Evolutionary conservation across 2,329 filamentous ascomycete genomes (phyloP).

Genomic region (Endoconidiophora polonica): DNA sequence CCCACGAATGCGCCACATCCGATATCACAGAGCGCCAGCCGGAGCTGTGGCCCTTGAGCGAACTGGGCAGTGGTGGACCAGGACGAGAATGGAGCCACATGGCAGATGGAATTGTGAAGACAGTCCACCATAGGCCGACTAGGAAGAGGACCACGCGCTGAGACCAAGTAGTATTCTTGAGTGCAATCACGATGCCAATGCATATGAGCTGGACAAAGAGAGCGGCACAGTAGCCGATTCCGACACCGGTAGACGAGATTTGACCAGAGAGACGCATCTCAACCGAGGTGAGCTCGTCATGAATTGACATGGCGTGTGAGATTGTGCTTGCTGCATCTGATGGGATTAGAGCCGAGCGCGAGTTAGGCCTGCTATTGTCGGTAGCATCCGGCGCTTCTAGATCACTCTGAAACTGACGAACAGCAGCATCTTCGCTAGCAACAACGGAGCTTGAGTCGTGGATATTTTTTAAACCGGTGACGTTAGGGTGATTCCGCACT

Average conservation of each 20-base stretch:
- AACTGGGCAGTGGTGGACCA: slow-evolving; percentile 55
- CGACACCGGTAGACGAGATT: slow-evolving; percentile 84
- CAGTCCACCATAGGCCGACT: slow-evolving; percentile 81
- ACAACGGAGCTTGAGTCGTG: neutral
- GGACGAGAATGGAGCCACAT: slow-evolving; percentile 78
- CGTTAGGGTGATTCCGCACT: slow-evolving; percentile 63
- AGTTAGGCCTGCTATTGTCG: slow-evolving; percentile 19
- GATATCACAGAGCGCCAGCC: slow-evolving; percentile 24
- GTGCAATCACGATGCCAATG: slow-evolving; percentile 57
- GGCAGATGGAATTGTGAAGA: slow-evolving; percentile 77
- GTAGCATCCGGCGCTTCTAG: slow-evolving; percentile 8
- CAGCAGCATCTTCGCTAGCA: neutral
- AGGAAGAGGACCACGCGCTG: slow-evolving; percentile 74
- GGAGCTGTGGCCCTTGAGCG: slow-evolving; percentile 18
- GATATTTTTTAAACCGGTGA: slow-evolving; percentile 5
- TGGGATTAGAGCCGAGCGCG: slow-evolving; percentile 31
- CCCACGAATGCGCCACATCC: slow-evolving; percentile 76
- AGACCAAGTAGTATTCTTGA: slow-evolving; percentile 66
- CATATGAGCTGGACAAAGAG: slow-evolving; percentile 69
- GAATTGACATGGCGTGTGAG: slow-evolving; percentile 1
- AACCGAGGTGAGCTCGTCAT: slow-evolving; percentile 15
- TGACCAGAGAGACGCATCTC: slow-evolving; percentile 73
- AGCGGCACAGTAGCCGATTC: slow-evolving; percentile 80
- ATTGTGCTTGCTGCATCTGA: slow-evolving; percentile 15
- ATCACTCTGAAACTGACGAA: neutral